Conservation (phyloP, 148 eudicot genomes). For the Rhododendron williamsianum region DNA sequence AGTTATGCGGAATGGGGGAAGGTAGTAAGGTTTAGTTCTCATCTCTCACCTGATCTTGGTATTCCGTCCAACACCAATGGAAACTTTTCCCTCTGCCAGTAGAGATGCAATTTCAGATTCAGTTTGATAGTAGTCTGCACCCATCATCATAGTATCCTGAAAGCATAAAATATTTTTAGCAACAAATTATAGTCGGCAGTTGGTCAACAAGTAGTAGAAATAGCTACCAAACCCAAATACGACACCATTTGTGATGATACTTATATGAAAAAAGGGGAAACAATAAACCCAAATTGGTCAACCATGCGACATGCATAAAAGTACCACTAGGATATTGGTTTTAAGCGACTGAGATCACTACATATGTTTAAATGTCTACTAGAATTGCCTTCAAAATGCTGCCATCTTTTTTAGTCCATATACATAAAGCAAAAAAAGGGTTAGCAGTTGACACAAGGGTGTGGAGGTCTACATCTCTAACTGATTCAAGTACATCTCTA, state of each 20-base stretch:
- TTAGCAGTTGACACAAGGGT: not conserved
- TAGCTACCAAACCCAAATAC: not conserved
- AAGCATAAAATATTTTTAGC: not conserved
- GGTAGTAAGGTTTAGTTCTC: not conserved
- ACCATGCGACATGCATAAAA: not conserved
- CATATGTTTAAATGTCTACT: not conserved
- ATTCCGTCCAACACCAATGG: constrained; percentile 86
- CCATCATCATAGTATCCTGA: constrained; percentile 93
- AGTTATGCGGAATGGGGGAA: not conserved
- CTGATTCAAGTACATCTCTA: not conserved
- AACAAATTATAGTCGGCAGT: not conserved
- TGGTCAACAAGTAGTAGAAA: not conserved
- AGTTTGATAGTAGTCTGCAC: constrained; percentile 93
- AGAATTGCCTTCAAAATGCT: not conserved
- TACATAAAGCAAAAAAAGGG: not conserved
- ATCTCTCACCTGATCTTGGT: constrained; percentile 62
- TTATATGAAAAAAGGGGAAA: not conserved
- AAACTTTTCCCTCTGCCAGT: constrained; percentile 73
- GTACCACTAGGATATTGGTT: not conserved
- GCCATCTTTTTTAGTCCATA: not conserved
- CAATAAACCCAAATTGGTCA: not conserved
- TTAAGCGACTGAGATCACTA: not conserved
- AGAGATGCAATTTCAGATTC: constrained; percentile 76
- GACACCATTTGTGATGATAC: not conserved
- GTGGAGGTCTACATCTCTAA: not conserved